Percentiles rank a stretch among this genome's conserved stretches.
These are phyloP conservation scores for Phascolomyces articulosus DNA, from an alignment of 371 early-diverging fungal species.

Conservation along the genomic window DNA sequence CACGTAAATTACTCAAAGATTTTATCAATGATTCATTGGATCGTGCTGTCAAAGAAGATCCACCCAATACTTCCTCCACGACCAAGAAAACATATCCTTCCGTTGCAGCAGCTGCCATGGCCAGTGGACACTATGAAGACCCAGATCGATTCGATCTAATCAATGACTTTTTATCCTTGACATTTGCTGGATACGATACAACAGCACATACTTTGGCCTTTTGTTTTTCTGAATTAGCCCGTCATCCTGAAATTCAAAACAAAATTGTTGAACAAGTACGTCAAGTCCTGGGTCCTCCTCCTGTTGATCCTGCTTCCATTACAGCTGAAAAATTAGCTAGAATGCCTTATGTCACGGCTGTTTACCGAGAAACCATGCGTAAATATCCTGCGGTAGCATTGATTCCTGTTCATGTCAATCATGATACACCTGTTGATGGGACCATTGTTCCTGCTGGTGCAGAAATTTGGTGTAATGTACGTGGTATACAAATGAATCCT, in stretches of 20 bases:
- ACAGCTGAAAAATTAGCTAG: slow-evolving; percentile 42
- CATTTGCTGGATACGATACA: slow-evolving; percentile 54
- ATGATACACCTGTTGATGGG: slow-evolving; percentile 41
- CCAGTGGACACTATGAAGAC: slow-evolving; percentile 35
- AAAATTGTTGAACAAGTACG: slow-evolving; percentile 39
- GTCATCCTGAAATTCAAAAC: slow-evolving; percentile 39
- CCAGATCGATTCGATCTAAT: slow-evolving; percentile 30
- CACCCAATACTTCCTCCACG: slow-evolving; percentile 12
- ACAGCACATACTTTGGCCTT: slow-evolving; percentile 53
- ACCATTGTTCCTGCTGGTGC: slow-evolving; percentile 40
- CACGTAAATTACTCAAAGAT: slow-evolving; percentile 37
- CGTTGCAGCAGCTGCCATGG: slow-evolving; percentile 42
- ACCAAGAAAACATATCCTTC: slow-evolving; percentile 22
- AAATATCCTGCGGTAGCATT: slow-evolving; percentile 55
- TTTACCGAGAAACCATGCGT: slow-evolving; percentile 49
- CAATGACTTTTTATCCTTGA: slow-evolving; percentile 44
- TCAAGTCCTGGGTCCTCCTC: slow-evolving; percentile 43
- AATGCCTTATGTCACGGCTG: slow-evolving; percentile 47
- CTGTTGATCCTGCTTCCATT: slow-evolving; percentile 33
- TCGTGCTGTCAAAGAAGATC: slow-evolving; percentile 18
- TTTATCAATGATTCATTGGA: slow-evolving; percentile 43
- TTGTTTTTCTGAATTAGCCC: slow-evolving; percentile 48
- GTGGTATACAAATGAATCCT: slow-evolving; percentile 54
- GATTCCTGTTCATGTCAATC: slow-evolving; percentile 53
- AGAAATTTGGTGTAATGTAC: slow-evolving; percentile 53